Evolutionary conservation across 805 yeast species (phyloP).

Genomic region (Saccharomyces eubayanus): DNA sequence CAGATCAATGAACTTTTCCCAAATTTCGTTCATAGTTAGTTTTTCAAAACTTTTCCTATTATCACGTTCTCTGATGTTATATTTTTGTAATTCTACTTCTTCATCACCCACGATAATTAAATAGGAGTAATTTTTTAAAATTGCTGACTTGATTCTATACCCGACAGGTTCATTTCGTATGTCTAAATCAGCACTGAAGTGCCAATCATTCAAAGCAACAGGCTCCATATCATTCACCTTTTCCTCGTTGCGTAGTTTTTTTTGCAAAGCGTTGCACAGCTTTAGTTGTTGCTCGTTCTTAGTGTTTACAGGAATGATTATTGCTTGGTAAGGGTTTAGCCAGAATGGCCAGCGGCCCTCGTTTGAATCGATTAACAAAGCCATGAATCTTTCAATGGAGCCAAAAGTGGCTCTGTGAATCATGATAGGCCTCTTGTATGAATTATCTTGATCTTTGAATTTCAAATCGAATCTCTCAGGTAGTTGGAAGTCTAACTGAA

Average conservation of each 20-base stretch:
- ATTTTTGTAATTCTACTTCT: slow-evolving; percentile 52
- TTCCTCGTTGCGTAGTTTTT: slow-evolving; percentile 41
- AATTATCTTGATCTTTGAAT: slow-evolving; percentile 48
- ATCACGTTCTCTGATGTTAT: slow-evolving; percentile 57
- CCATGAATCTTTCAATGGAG: slow-evolving; percentile 85
- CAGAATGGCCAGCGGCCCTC: slow-evolving; percentile 97
- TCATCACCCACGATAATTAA: slow-evolving; percentile 82
- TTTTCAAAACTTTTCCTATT: slow-evolving; percentile 36
- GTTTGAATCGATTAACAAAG: slow-evolving; percentile 81
- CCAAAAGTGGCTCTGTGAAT: slow-evolving; percentile 94
- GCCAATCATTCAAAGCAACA: slow-evolving; percentile 48
- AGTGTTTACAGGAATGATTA: slow-evolving; percentile 70
- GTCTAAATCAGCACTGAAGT: slow-evolving; percentile 72
- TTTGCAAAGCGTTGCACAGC: slow-evolving; percentile 44
- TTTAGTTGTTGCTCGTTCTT: slow-evolving; percentile 38
- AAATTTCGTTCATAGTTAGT: slow-evolving; percentile 44
- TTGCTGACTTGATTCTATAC: slow-evolving; percentile 70
- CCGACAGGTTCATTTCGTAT: slow-evolving; percentile 71
- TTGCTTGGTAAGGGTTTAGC: slow-evolving; percentile 87
- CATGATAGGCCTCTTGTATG: slow-evolving; percentile 73
- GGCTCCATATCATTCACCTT: slow-evolving; percentile 31
- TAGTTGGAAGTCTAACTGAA: slow-evolving; percentile 89
- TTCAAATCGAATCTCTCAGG: slow-evolving; percentile 75
- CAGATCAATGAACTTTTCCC: slow-evolving; percentile 42
- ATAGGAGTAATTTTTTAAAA: slow-evolving; percentile 64